Evolutionary conservation across 108 stramenopile genomes (phyloP).

Genomic region (Parietichytrium sp.): DNA sequence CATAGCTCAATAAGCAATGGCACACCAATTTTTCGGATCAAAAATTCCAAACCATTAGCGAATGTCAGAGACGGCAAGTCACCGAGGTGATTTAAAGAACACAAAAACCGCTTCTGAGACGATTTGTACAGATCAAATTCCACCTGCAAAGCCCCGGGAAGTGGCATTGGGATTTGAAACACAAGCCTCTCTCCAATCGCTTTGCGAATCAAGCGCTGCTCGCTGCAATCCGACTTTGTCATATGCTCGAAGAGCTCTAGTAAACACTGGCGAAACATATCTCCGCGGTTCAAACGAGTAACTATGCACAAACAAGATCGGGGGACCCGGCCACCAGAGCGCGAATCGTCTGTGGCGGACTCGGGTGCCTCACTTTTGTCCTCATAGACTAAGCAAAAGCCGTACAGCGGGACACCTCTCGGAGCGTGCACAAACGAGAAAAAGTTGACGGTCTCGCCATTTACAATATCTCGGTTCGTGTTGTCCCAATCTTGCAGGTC

Average conservation of each 20-base stretch:
- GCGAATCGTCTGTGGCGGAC: too few relatives aligned
- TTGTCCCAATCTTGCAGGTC: too few relatives aligned
- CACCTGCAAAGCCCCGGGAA: slow-evolving; percentile 4
- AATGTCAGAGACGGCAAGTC: background rate
- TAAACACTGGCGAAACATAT: background rate
- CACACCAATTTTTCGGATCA: background rate
- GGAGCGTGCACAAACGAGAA: slow-evolving; percentile 30
- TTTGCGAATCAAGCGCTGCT: background rate
- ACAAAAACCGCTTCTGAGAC: background rate
- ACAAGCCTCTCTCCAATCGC: background rate
- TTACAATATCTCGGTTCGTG: background rate
- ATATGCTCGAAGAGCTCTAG: slow-evolving; percentile 23
- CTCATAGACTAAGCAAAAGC: slow-evolving; percentile 22
- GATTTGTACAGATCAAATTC: background rate
- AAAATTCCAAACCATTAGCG: slow-evolving; percentile 7
- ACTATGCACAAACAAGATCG: background rate
- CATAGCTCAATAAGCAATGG: background rate
- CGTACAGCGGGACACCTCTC: slow-evolving; percentile 16
- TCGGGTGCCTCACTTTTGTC: too few relatives aligned
- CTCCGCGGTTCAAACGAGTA: slow-evolving; percentile 5
- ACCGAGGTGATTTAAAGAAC: background rate
- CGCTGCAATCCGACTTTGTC: background rate
- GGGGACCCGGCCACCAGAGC: background rate
- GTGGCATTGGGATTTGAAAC: slow-evolving; percentile 4
- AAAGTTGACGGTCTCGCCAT: background rate